Percentiles rank a stretch among this genome's conserved stretches.
Conservation (phyloP, 2,329 filamentous ascomycete genomes). For the Zasmidium angulare region DNA sequence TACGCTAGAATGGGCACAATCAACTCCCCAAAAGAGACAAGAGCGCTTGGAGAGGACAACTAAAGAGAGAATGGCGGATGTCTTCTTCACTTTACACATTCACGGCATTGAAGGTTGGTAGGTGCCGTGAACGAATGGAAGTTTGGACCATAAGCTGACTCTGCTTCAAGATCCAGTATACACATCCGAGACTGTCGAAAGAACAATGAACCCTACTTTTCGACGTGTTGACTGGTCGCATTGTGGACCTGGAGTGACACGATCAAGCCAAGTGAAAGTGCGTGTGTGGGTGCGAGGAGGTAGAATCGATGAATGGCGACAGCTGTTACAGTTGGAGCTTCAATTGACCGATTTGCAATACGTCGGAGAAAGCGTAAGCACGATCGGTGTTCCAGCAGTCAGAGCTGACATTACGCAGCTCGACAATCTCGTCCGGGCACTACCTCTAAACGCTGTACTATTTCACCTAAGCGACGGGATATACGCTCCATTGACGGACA, state of each 20-base stretch:
- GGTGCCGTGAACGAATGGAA: background rate
- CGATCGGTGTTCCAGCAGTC: conserved; percentile 3
- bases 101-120: conserved; percentile 49
- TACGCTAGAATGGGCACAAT: conserved; percentile 63
- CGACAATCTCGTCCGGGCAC: conserved; percentile 65
- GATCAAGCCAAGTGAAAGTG: conserved; percentile 64
- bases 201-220: conserved; percentile 89
- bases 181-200: conserved; percentile 74
- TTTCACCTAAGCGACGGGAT: conserved; percentile 85
- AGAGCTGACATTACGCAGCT: conserved; percentile 35
- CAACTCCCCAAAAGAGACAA: conserved; percentile 63
- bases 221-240: conserved; percentile 74
- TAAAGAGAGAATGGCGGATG: conserved; percentile 73
- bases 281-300: conserved; percentile 70
- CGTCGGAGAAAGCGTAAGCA: conserved; percentile 62
- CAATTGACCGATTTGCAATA: conserved; percentile 74
- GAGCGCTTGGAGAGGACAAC: conserved; percentile 73
- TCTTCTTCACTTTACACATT: conserved; percentile 83
- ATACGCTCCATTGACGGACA: conserved; percentile 57
- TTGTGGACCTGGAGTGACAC: conserved; percentile 63
- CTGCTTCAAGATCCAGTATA: conserved; percentile 70
- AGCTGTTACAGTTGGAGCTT: conserved; percentile 71
- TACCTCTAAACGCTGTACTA: conserved; percentile 78
- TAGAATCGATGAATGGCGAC: conserved; percentile 55
- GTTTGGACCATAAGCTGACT: conserved; percentile 17